Conservation (phyloP, 73 alveolate genomes). For the Paramecium bursaria region DNA sequence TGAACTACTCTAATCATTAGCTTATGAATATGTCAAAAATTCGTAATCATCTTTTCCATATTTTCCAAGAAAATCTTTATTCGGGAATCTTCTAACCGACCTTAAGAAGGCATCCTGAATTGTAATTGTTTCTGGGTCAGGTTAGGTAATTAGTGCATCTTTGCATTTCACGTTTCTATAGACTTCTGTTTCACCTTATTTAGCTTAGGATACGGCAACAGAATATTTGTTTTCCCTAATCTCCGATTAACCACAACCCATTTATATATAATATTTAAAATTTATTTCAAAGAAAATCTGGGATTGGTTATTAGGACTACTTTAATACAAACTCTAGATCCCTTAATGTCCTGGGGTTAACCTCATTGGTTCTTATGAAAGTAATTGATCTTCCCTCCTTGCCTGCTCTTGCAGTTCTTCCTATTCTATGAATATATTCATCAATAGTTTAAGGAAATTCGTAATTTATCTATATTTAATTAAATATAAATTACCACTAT, state of each 20-base stretch:
- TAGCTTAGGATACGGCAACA: conserved; percentile 69
- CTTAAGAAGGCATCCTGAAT: conserved; percentile 10
- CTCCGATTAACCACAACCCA: conserved; percentile 48
- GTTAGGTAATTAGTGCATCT: conserved; percentile 49
- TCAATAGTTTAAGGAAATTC: conserved; percentile 91
- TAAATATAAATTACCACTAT: conserved; percentile 76
- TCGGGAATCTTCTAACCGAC: neutral
- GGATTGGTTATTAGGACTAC: too few relatives aligned
- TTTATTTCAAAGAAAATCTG: too few relatives aligned
- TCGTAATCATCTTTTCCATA: conserved; percentile 36
- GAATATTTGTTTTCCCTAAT: conserved; percentile 52
- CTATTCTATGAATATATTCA: conserved; percentile 97
- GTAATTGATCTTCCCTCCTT: conserved; percentile 82
- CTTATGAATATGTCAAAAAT: conserved; percentile 21
- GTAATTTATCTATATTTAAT: conserved; percentile 75
- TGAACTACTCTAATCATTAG: neutral
- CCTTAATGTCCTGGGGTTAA: too few relatives aligned
- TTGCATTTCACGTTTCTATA: conserved; percentile 76
- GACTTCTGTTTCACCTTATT: conserved; percentile 77
- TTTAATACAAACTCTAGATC: too few relatives aligned
- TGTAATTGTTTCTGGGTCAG: conserved; percentile 17
- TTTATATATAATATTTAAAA: neutral
- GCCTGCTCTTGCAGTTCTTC: conserved; percentile 96
- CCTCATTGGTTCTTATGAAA: too few relatives aligned
- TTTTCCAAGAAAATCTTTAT: conserved; percentile 23